Evolutionary conservation across 306 rosid species (phyloP).

Genomic region (Prunus campanulata): DNA sequence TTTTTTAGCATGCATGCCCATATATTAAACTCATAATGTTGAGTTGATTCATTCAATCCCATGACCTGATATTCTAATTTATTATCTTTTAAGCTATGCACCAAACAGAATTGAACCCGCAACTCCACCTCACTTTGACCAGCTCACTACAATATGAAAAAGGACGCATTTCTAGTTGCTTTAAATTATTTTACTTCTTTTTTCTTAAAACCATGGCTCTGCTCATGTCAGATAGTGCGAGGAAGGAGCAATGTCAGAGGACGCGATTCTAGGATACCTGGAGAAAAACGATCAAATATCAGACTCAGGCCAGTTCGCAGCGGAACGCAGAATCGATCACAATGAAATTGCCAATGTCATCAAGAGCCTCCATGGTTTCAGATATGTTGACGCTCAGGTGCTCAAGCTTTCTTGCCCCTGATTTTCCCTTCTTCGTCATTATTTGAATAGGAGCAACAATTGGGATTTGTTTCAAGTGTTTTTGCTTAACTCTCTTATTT

Average conservation of each 20-base stretch:
- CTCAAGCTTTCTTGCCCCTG: too few species aligned
- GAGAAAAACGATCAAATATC: constrained; percentile 44
- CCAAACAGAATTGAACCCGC: not conserved
- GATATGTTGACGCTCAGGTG: too few species aligned
- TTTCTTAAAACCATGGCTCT: too few species aligned
- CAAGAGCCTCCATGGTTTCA: too few species aligned
- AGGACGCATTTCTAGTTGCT: not conserved
- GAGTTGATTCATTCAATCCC: not conserved
- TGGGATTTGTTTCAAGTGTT: too few species aligned
- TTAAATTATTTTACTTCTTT: too few species aligned
- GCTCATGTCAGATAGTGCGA: not conserved
- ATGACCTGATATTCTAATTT: not conserved
- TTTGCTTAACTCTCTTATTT: too few species aligned
- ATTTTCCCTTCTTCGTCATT: too few species aligned
- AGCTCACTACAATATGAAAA: not conserved
- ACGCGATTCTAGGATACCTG: constrained; percentile 58
- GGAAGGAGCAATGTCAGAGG: constrained; percentile 52
- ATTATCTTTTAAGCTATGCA: not conserved
- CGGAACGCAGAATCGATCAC: too few species aligned
- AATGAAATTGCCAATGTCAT: too few species aligned
- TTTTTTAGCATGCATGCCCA: not conserved
- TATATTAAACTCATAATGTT: not conserved
- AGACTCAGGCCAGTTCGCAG: constrained; percentile 14
- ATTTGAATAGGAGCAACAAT: too few species aligned
- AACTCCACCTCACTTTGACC: not conserved